These are phyloP conservation scores for Neospermospora avenae DNA, from an alignment of 2,329 filamentous ascomycete genomes.

Conservation along the genomic window DNA sequence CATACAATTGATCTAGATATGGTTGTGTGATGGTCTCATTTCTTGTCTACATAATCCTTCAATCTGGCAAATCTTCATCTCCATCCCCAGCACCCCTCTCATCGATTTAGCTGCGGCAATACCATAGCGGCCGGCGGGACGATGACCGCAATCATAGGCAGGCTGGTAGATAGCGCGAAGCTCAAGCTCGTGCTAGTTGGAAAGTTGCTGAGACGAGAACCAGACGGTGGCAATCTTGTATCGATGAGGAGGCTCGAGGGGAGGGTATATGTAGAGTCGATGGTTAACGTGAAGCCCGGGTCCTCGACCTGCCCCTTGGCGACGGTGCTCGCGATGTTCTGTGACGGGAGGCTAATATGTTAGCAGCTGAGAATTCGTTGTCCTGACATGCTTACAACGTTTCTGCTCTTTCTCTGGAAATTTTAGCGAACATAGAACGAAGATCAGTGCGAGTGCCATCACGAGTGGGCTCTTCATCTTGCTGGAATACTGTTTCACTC, in stretches of 20 bases:
- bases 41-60: neutral
- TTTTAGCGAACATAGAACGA: constrained; percentile 13
- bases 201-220: neutral
- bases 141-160: constrained; percentile 6
- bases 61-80: neutral
- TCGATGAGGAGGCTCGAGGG: constrained; percentile 9
- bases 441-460: constrained; percentile 11
- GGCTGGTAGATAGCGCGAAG: constrained; percentile 1
- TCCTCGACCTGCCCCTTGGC: neutral
- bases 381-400: neutral
- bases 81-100: neutral
- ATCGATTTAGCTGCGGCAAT: constrained; percentile 7
- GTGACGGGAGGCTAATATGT: neutral
- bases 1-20: neutral
- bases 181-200: constrained; percentile 5
- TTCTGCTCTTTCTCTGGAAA: neutral
- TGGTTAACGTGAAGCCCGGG: constrained; percentile 9
- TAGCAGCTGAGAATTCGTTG: constrained; percentile 1
- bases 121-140: constrained; percentile 4
- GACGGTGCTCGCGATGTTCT: constrained; percentile 2
- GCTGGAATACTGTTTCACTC: constrained; percentile 6
- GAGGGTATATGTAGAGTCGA: constrained; percentile 2
- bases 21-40: neutral
- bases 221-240: neutral
- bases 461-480: constrained; percentile 14